Conservation (phyloP, 2,329 filamentous ascomycete genomes). For the Coniochaeta sp. region DNA sequence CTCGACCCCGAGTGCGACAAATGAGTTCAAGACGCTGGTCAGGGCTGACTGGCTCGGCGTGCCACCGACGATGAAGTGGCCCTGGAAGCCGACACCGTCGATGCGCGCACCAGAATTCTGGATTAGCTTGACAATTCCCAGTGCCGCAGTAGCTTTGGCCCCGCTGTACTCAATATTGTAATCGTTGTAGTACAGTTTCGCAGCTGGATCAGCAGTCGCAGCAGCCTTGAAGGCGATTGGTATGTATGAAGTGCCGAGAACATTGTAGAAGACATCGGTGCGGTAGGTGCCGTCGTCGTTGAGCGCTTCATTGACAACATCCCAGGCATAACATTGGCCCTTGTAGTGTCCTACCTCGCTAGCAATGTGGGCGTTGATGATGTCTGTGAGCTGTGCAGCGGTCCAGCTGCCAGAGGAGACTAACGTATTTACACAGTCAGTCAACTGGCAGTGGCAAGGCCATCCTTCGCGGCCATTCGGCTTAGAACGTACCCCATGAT, state of each 20-base stretch:
- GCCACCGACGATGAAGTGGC: conserved; percentile 49
- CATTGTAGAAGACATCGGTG: conserved; percentile 43
- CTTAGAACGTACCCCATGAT: conserved; percentile 34
- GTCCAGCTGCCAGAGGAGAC: conserved; percentile 41
- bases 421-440: not conserved
- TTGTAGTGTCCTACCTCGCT: conserved; percentile 50
- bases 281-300: conserved; percentile 49
- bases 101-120: conserved; percentile 44
- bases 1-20: conserved; percentile 43
- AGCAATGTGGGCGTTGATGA: conserved; percentile 52
- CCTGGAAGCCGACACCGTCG: conserved; percentile 56
- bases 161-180: conserved; percentile 52
- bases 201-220: conserved; percentile 41
- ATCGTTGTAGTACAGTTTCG: conserved; percentile 50
- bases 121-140: conserved; percentile 36
- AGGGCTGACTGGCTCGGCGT: conserved; percentile 37
- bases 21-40: conserved; percentile 38
- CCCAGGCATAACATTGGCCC: conserved; percentile 55
- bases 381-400: conserved; percentile 43
- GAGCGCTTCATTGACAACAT: conserved; percentile 58
- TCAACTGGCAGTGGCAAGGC: not conserved
- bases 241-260: conserved; percentile 49
- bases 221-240: conserved; percentile 49
- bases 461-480: not conserved
- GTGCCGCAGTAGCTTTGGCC: conserved; percentile 35